Percentiles rank a stretch among this genome's conserved stretches.
phyloP scores from a whole-genome alignment of 2,329 filamentous ascomycete genomes.

The Colletotrichum orchidophilum region DNA sequence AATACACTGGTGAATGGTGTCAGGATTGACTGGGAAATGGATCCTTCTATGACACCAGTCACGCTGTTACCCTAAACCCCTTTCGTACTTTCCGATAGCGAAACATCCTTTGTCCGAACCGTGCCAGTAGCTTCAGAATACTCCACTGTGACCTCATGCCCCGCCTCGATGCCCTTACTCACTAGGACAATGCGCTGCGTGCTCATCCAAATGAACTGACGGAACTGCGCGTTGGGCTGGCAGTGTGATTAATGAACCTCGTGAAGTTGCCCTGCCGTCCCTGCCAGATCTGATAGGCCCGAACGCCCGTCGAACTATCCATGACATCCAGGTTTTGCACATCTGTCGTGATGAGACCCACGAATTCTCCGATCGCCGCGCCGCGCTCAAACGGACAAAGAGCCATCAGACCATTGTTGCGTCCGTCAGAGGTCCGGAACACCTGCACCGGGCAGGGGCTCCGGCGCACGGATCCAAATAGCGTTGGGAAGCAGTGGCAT shows the following conservation, averaged over 20 bases:
- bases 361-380: slow-evolving; percentile 62
- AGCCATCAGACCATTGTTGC: slow-evolving; percentile 63
- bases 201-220: slow-evolving; percentile 64
- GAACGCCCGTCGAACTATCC: slow-evolving; percentile 50
- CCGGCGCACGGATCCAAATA: slow-evolving; percentile 51
- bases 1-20: no score
- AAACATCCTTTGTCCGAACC: slow-evolving; percentile 64
- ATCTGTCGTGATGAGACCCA: slow-evolving; percentile 63
- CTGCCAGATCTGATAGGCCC: slow-evolving; percentile 66
- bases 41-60: no score
- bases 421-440: slow-evolving; percentile 60
- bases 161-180: slow-evolving; percentile 62
- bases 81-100: no score
- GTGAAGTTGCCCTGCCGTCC: slow-evolving; percentile 65
- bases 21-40: no score
- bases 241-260: slow-evolving; percentile 68
- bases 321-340: slow-evolving; percentile 64
- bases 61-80: no score
- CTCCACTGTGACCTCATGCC: slow-evolving; percentile 65
- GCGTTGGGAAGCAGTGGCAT: slow-evolving; percentile 62
- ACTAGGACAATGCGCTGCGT: slow-evolving; percentile 64
- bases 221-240: slow-evolving; percentile 64
- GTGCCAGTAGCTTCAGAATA: slow-evolving; percentile 67
- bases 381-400: slow-evolving; percentile 60
- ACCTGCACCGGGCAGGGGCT: slow-evolving; percentile 56